These are phyloP conservation scores for Monosporascus sp. DNA, from an alignment of 2,329 filamentous ascomycete genomes.

Conservation along the genomic window DNA sequence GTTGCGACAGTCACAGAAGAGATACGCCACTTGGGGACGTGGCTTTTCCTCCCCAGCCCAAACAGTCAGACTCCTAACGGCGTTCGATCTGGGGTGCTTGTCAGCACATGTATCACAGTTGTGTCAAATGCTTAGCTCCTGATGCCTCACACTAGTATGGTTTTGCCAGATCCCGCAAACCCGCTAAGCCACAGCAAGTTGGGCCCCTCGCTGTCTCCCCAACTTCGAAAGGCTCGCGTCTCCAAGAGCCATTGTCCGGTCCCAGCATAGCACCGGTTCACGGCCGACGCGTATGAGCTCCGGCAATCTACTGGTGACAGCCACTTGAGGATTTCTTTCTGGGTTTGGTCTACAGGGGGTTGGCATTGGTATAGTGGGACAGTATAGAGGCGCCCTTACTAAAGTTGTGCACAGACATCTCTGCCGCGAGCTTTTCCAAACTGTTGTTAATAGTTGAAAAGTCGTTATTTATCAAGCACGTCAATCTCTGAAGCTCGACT, in stretches of 20 bases:
- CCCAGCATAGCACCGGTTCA: constrained; percentile 2
- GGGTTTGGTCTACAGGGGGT: background rate
- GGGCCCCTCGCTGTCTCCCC: background rate
- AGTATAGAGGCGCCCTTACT: no score
- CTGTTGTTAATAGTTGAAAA: background rate
- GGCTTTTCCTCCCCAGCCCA: constrained; percentile 3
- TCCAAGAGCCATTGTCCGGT: constrained; percentile 4
- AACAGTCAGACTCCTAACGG: background rate
- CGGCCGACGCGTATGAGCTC: constrained; percentile 3
- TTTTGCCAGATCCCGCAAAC: constrained; percentile 6
- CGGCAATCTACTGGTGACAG: constrained; percentile 3
- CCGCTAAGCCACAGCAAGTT: constrained; percentile 4
- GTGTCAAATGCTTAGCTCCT: background rate
- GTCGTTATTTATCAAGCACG: constrained; percentile 1
- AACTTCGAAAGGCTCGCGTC: constrained; percentile 1
- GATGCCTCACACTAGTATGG: constrained; percentile 1
- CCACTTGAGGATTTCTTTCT: constrained; percentile 3
- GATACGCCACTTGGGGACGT: constrained; percentile 2
- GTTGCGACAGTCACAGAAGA: constrained; percentile 6
- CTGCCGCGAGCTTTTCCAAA: background rate
- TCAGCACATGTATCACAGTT: no score
- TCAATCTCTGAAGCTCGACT: constrained; percentile 3
- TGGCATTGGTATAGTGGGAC: background rate
- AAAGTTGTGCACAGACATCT: no score
- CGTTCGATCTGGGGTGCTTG: no score